Evolutionary conservation across 148 eudicot genomes (phyloP).

Genomic region (Drosera capensis): DNA sequence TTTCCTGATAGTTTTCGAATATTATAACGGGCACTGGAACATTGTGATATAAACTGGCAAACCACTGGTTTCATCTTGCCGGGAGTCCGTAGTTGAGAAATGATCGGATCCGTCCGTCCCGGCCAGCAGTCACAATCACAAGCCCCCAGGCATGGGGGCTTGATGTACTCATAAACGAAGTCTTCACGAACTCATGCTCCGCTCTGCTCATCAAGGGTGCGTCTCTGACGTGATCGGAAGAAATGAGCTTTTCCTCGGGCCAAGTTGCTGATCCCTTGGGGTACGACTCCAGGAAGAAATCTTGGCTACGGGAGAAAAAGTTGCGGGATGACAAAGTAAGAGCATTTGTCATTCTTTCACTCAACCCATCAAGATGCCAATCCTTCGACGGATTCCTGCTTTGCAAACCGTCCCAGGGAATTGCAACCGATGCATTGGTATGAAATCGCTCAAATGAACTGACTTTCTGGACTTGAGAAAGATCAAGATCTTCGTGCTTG

Average conservation of each 20-base stretch:
- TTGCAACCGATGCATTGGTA: constrained; percentile 44
- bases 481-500: constrained; percentile 7
- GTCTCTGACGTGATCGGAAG: constrained; percentile 17
- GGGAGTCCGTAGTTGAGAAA: constrained; percentile 84
- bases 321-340: constrained; percentile 26
- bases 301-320: constrained; percentile 20
- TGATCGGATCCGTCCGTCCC: constrained; percentile 77
- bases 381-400: too few relatives aligned
- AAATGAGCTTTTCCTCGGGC: constrained; percentile 73
- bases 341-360: too few relatives aligned
- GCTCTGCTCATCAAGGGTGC: constrained; percentile 30
- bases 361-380: too few relatives aligned
- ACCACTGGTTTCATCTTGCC: too few relatives aligned
- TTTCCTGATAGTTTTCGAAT: too few relatives aligned
- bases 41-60: too few relatives aligned
- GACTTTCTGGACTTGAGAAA: constrained; percentile 20
- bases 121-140: constrained; percentile 77
- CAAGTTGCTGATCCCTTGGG: constrained; percentile 67
- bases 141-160: constrained; percentile 69
- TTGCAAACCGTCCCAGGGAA: constrained; percentile 82
- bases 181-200: constrained; percentile 46
- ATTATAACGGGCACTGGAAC: too few relatives aligned
- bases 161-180: constrained; percentile 42
- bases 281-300: constrained; percentile 23
- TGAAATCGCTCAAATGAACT: constrained; percentile 56